Evolutionary conservation across 768 basidiomycete species (phyloP), one percentile per base, ranked within the genome.

Genomic region (Suillus discolor): DNA sequence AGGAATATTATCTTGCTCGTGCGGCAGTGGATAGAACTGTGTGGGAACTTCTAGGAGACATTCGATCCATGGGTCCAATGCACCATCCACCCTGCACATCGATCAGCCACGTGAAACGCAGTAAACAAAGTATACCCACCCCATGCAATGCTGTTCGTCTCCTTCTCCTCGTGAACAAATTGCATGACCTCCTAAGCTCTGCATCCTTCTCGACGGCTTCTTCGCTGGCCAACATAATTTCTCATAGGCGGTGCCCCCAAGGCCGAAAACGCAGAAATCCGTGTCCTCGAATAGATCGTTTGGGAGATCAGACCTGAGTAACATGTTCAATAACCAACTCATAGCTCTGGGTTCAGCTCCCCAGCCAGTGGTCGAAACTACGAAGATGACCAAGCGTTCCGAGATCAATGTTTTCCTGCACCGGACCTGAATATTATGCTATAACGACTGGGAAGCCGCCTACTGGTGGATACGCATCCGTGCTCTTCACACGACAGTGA

Each of bases 211-310:
- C 11, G 85, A 81, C 1, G 96, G 77, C 6, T 47, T 89, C 77
- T 95, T 96, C 4, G 90, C 92, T 0, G 95, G 90, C 94, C 95
- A 97, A 74, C 93, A 94, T 67, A 95, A 97, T 68, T 90, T 91
- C 69, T 94, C 92, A 71, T 96, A 97, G 0, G 89, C 83, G 2
- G 89, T 87, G 72, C 96, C 95, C 3, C 95, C 95, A 7, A 97
- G 83, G 0, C 91, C 94, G 71, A 96, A 94, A 5, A 94, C 87
- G 2, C 91, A 83, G 74, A 92, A 47, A 0, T 80, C 75, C 66
- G 91, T 80, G 66, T 92, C 89, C 65, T 96, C 93, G 68, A 97
- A 91, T 7, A 94, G 79, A 74, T 94, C 92, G 1, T 72, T 41
- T 0, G 95, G 92, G 2, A 97, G 81, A 71, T 91, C 87, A 0